These are phyloP conservation scores for Tulasnella sp. DNA, from an alignment of 768 basidiomycete species.

Conservation along the genomic window DNA sequence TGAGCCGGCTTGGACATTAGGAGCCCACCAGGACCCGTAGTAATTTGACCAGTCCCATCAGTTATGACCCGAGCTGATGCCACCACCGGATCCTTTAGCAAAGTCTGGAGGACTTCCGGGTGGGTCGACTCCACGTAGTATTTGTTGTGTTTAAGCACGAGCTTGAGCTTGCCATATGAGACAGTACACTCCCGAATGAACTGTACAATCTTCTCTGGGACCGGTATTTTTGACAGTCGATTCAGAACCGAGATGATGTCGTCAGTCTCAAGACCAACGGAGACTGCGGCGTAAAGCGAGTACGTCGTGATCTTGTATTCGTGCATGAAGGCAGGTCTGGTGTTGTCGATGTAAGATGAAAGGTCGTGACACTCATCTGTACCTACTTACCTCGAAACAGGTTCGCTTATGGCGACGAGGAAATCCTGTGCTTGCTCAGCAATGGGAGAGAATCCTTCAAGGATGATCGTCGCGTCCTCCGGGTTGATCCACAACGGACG, in stretches of 20 bases:
- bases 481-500: conserved; percentile 96
- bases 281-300: conserved; percentile 96
- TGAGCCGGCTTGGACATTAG: conserved; percentile 64
- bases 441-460: conserved; percentile 96
- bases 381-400: conserved; percentile 84
- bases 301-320: conserved; percentile 99
- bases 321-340: conserved; percentile 93
- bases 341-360: neutral
- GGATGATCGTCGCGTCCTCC: conserved; percentile 86
- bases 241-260: conserved; percentile 97
- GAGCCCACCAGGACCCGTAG: conserved; percentile 41
- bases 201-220: conserved; percentile 76
- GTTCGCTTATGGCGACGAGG: conserved; percentile 95
- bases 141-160: conserved; percentile 96
- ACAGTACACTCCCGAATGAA: conserved; percentile 92
- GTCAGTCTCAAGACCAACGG: conserved; percentile 94
- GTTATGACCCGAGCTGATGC: conserved; percentile 66
- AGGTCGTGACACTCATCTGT: conserved; percentile 12
- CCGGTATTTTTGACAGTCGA: conserved; percentile 84
- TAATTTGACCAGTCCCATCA: conserved; percentile 70
- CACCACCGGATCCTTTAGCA: conserved; percentile 83
- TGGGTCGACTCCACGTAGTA: conserved; percentile 96
- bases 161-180: conserved; percentile 97
- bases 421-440: conserved; percentile 99
- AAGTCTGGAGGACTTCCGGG: conserved; percentile 82